Base-by-base conservation (phyloP, 1,284 basidiomycete species). In the Schizophyllum commune region DNA sequence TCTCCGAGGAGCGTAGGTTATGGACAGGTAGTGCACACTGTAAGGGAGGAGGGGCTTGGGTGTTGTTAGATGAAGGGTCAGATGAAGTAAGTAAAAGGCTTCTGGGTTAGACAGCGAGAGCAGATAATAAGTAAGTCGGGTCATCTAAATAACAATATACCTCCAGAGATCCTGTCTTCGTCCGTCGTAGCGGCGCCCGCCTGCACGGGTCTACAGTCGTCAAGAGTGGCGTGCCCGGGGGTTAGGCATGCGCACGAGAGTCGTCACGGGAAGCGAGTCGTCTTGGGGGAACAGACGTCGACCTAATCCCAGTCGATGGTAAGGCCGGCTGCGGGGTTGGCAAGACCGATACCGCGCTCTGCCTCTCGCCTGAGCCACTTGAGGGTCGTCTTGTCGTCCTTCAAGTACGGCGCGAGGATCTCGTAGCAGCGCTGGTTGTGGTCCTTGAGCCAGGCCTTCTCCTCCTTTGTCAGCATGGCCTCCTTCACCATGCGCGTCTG, bases 401-500 rank as follows among this genome's bases (percentile, higher is more conserved):
- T 83, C 60, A 98, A 75, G 62, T 84, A 76, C 0, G 91, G 91
- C 63, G 85, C 77, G 20, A 98, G 78, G 66, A 83, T 83, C 52
- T 87, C 83, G 57, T 83, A 78, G 68, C 88, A 96, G 61, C 78
- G 82, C 70, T 85, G 84, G 73, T 99, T 97, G 73, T 99, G 96
- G 33, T 87, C 86, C 86, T 94, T 96, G 60, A 99, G 71, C 96
- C 96, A 98, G 62, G 83, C 75, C 68, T 89, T 89, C 79, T 99
- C 95, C 61, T 90, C 88, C 69, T 88, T 89, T 11, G 86, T 86
- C 65, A 98, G 81, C 82, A 98, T 85, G 52, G 74, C 78, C 61
- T 89, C 86, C 69, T 95, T 92, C 60, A 98, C 86, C 82, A 99
- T 89, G 66, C 86, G 84, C 2, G 91, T 92, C 75, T 96, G 92